Base-by-base conservation (phyloP, 106 monocot species). In the Dactylorhiza incarnata region DNA sequence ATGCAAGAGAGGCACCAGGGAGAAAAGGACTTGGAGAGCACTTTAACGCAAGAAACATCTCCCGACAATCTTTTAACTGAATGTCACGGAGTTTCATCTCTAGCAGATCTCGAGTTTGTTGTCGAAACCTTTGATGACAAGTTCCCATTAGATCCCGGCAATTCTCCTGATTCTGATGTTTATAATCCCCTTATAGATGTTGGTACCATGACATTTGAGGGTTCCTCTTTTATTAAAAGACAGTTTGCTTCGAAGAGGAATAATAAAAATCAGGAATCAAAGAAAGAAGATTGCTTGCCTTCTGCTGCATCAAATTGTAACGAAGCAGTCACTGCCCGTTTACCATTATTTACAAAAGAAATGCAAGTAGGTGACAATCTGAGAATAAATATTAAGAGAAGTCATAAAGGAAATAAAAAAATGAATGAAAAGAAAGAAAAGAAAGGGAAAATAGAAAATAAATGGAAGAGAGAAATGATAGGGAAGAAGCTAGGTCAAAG, bases 141-240 rank as follows among this genome's bases (percentile, higher is more conserved):
- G 72, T 69, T 77, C 69, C 74, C 80, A 29, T 10, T 73, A 3
- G 75, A 91, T 63, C 49, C 79, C 2, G 85, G 75, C 14, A 86
- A 82, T 58, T 91, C 95, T 19, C 95, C 95, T 26, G 91, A 87
- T 46, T 95, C 91, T 63, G 95, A 74, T 79, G 76, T 91, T 26
- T 77, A 78, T 63, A 74, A 91, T 76, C 85, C 88, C 46, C 49
- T 73, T 66, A 54, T 49, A 59, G 81, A 88, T 85, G 58, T 61
- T 75, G 80, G 72, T 58, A 49, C 14, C 7, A 14, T 69, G 24
- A 20, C 61, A 65, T 75, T 15, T 68, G 88, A 86, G 61, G 68
- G 50, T 69, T 68, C 48, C 16, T 80, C 68, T 76, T 69, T 58
- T 29, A 55, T 82, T 22, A 77, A n/a, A 16, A 53, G 48, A 49